phyloP scores from a whole-genome alignment of 2,329 filamentous ascomycete species.

The Arthrobotrys pseudoclavata region DNA sequence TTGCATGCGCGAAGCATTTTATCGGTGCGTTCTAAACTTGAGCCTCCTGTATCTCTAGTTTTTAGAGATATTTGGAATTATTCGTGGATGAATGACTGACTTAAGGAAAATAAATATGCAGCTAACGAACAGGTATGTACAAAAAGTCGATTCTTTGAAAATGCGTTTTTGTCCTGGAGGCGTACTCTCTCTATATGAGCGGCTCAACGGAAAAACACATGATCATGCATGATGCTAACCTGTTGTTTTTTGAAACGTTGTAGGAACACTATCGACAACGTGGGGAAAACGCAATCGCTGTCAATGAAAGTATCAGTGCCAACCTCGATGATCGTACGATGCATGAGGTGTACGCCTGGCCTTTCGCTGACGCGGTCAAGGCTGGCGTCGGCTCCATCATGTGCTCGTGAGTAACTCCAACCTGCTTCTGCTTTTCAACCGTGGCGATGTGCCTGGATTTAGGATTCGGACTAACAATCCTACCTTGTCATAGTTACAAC shows the following conservation, averaged over 20 bases:
- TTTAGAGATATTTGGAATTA: slow-evolving; percentile 57
- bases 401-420: slow-evolving; percentile 67
- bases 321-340: slow-evolving; percentile 80
- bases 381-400: slow-evolving; percentile 76
- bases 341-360: slow-evolving; percentile 83
- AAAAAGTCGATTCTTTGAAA: slow-evolving; percentile 52
- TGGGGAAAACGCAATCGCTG: slow-evolving; percentile 63
- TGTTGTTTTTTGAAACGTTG: slow-evolving; percentile 64
- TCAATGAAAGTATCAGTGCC: slow-evolving; percentile 71
- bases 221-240: slow-evolving; percentile 20
- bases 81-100: slow-evolving; percentile 38
- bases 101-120: slow-evolving; percentile 51
- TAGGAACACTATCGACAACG: slow-evolving; percentile 58
- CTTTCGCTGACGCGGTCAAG: slow-evolving; percentile 79
- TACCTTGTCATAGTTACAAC: slow-evolving; percentile 62
- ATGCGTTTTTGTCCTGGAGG: slow-evolving; percentile 54
- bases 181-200: slow-evolving; percentile 20
- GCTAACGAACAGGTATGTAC: slow-evolving; percentile 59
- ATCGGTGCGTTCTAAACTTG: slow-evolving; percentile 64
- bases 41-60: slow-evolving; percentile 37
- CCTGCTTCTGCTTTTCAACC: slow-evolving; percentile 18
- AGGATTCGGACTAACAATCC: slow-evolving; percentile 53
- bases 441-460: slow-evolving; percentile 44
- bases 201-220: slow-evolving; percentile 31
- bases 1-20: slow-evolving; percentile 73